These are phyloP conservation scores for Boletus sp. DNA, from an alignment of 1,284 basidiomycete genomes.

Conservation along the genomic window DNA sequence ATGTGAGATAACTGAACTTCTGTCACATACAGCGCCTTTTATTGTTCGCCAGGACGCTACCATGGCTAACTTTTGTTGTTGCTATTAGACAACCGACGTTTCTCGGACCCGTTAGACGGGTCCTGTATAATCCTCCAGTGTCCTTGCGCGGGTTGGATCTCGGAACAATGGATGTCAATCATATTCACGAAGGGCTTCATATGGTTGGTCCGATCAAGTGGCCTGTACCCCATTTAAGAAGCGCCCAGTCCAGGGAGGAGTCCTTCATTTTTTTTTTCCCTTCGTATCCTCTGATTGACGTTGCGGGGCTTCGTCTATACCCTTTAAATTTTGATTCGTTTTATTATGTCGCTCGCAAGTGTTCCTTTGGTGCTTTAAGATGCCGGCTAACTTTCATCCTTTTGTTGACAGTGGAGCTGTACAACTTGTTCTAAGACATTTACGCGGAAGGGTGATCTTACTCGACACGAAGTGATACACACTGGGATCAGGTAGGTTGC, in stretches of 20 bases:
- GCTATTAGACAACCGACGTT: constrained; percentile 6
- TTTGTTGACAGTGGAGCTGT: constrained; percentile 32
- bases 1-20: constrained; percentile 5
- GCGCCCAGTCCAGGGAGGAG: background rate
- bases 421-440: constrained; percentile 43
- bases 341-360: constrained; percentile 29
- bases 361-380: background rate
- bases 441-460: constrained; percentile 49
- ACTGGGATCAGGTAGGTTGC: constrained; percentile 41
- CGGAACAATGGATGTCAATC: constrained; percentile 22
- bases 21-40: constrained; percentile 7
- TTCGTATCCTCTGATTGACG: constrained; percentile 26
- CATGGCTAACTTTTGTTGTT: constrained; percentile 26
- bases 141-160: background rate
- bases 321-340: constrained; percentile 8
- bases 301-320: constrained; percentile 41
- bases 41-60: constrained; percentile 23
- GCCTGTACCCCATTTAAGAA: constrained; percentile 25
- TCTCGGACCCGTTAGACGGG: constrained; percentile 11
- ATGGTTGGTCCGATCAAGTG: constrained; percentile 10
- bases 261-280: constrained; percentile 6
- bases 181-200: constrained; percentile 8
- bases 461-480: constrained; percentile 47
- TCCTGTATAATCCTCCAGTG: constrained; percentile 5
- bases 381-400: constrained; percentile 4